These are phyloP conservation scores for Venturiaceae sp. DNA, from an alignment of 2,329 filamentous ascomycete species.

Conservation along the genomic window DNA sequence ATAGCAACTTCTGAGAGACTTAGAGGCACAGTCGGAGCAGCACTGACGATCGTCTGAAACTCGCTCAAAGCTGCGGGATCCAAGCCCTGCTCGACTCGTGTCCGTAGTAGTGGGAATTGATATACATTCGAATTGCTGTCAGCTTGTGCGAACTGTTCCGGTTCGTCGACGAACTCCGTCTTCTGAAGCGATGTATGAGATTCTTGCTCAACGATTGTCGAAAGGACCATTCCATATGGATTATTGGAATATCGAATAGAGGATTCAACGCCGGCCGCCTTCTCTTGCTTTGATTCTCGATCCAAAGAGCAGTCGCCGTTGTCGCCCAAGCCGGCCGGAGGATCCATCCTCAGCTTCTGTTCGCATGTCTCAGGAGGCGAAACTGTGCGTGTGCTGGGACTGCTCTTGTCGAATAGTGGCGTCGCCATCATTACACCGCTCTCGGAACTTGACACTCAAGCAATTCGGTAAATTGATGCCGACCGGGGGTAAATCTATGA, in stretches of 20 bases:
- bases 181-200: neutral
- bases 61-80: neutral
- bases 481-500: neutral
- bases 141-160: no score
- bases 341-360: neutral
- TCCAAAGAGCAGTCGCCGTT: no score
- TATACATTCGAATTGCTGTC: neutral
- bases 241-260: no score
- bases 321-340: no score
- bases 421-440: neutral
- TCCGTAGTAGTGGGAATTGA: neutral
- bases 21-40: no score
- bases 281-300: neutral
- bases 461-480: neutral
- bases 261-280: neutral
- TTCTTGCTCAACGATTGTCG: neutral
- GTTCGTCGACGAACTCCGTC: neutral
- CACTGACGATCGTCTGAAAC: neutral
- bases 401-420: neutral
- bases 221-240: neutral
- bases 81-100: neutral
- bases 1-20: no score
- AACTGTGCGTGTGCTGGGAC: neutral
- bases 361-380: neutral
- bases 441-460: neutral